Evolutionary conservation across 345 rosid genomes (phyloP), one percentile per base, ranked within the genome.

Genomic region (Citrus mangshanensis): DNA sequence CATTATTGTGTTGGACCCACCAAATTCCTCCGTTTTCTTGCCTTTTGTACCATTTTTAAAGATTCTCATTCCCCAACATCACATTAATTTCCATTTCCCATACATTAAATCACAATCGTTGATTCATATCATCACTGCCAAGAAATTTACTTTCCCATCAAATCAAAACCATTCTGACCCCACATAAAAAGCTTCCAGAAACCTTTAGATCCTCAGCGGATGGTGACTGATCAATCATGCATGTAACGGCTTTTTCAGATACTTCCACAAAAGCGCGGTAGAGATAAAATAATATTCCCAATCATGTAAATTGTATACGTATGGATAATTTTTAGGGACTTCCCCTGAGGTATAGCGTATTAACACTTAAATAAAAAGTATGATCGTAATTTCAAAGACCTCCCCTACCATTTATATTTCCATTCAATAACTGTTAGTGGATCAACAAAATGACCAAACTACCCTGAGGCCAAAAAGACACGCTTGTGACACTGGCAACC

Each of bases 51-150:
- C 64, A 10, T 30, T 80, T 76, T 70, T 18, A n/a, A 16, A 85
- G 77, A 77, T 82, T 71, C 74, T 60, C 62, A 51, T 68, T 68
- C 40, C 24, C 69, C 22, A 46, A 13, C 42, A 35, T 74, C 83
- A 34, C 78, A 77, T 28, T 40, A 32, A 54, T 54, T 18, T 18
- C 7, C 42, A 42, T 35, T 51, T 78, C 35, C 9, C 54, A 37
- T 24, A 55, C 59, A 10, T 21, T 24, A 12, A 18, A 25, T 73
- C 81, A 79, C 74, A 30, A 22, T 75, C 77, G 59, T 73, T 32
- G 28, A 80, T 80, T 64, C 46, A 28, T 25, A 2, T 0, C 30
- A 19, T 82, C 77, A 62, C 18, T 21, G 12, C 49, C 63, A 19
- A 28, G 61, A 25, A 66, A 77, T 56, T 25, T 40, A 16, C 34